Base-by-base conservation (phyloP, 352 stramenopile species). In the Aphanomyces cochlioides region DNA sequence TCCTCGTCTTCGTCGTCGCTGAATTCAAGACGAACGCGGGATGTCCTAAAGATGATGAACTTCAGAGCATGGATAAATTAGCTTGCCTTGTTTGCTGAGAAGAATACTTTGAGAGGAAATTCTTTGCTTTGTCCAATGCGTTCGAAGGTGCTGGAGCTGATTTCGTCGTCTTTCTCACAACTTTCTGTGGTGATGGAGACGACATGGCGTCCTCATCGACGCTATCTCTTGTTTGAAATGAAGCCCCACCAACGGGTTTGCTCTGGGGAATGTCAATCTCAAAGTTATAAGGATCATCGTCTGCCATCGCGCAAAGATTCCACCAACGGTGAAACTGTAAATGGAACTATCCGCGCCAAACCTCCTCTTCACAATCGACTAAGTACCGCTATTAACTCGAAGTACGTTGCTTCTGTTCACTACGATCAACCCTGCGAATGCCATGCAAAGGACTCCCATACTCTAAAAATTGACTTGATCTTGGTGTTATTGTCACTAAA, bases 71-170 rank as follows among this genome's bases (percentile, higher is more conserved):
- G 45, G n/a, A 53, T 19, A 53, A 53, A n/a, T 15, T 19, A 53
- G 13, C 13, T 53, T 53, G 13, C n/a, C 13, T 53, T 17, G 54
- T 6, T 61, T 61, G 37, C 72, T 77, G 83, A 61, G 64, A 74
- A 43, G 83, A 87, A 73, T 91, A 91, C 71, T 87, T 91, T 21
- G 83, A 89, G 43, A 91, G 70, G 64, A 89, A 89, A 38, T 66
- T 88, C 75, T 88, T 89, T 34, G 81, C 82, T 61, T 85, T 89
- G 72, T 91, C 83, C 19, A 91, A 67, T 21, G 79, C 83, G 67
- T 66, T 87, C 17, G 64, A 70, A 34, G 64, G 2, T 47, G 45
- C 43, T 47, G 64, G 34, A 17, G 34, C n/a, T 19, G 48, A 4
- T 7, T 41, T 61, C 19, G 19, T 53, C 15, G 3, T 37, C 38